A percentile compares a stretch with the other conserved stretches of the same genome.
Evolutionary conservation across 306 rosid species (phyloP).

Genomic region (Gastrolobium villosum): DNA sequence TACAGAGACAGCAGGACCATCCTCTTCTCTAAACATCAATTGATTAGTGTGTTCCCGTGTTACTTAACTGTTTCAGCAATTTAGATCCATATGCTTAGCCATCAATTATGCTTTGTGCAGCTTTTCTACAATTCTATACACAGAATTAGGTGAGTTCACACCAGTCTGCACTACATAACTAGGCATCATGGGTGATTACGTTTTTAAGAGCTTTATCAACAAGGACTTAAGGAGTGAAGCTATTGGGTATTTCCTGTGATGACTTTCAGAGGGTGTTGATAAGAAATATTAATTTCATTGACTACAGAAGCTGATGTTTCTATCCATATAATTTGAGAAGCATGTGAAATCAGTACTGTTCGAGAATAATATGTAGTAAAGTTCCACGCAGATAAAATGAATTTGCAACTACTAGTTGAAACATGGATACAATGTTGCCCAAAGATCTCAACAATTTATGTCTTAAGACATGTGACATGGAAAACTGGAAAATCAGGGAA

Average conservation of each 20-base stretch:
- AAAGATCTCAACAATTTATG: not conserved
- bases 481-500: constrained; percentile 17
- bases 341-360: not conserved
- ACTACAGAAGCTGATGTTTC: not conserved
- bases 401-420: not conserved
- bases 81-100: not conserved
- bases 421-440: constrained; percentile 2
- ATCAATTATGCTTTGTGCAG: not conserved
- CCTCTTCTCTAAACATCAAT: constrained; percentile 9
- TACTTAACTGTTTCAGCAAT: not conserved
- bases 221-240: constrained; percentile 10
- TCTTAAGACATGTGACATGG: not conserved
- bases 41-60: not conserved
- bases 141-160: not conserved
- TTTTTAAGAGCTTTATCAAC: not conserved
- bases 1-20: not conserved
- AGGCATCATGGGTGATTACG: not conserved
- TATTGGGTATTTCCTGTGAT: not conserved
- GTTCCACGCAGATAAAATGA: not conserved
- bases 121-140: not conserved
- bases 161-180: not conserved
- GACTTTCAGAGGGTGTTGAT: not conserved
- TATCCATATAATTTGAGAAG: not conserved
- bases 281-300: not conserved
- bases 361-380: not conserved